Evolutionary conservation across 2,329 filamentous ascomycete genomes (phyloP), one percentile per base, ranked within the genome.

Genomic region (Cordyceps sp.): DNA sequence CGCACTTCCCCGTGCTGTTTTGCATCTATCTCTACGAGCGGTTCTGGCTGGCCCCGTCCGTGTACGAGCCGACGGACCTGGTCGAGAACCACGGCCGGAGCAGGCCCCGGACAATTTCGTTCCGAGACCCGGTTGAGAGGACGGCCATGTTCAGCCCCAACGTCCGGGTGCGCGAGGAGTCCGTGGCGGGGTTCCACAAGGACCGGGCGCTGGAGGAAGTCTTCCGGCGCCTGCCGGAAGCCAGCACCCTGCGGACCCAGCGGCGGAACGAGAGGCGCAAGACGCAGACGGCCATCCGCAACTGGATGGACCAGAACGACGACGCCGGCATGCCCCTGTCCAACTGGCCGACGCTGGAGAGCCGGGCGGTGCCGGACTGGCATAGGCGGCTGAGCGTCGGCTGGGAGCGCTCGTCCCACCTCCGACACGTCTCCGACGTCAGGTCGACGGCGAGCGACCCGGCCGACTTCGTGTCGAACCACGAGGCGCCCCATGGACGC

Each of bases 171-270:
- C 73, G 84, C 28, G 85, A 93, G 49, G 85, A 86, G 37, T 94
- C 86, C 0, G 73, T 93, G 32, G 75, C 80, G 23, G 90, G 85
- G 1, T 88, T 79, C 45, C 81, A 88, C 44, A 93, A 94, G 47
- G 86, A 94, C 43, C 76, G 75, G 33, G 86, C 84, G 7, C 59
- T 96, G 16, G 88, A 93, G 41, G 86, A 94, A 47, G 84, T 96
- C 0, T 96, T 96, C 50, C 69, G 83, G 37, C 64, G 70, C 14
- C 72, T 74, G 0, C 83, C 80, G 19, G 76, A 78, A 37, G 62
- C 71, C 31, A 66, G 67, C 7, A 63, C 72, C 3, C 55, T 76
- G 33, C 65, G 69, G 14, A 74, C 67, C 2, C 66, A 71, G 30
- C 63, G 67, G 30, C 64, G 69, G 31, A 64, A 71, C 19, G 76